Evolutionary conservation across 371 early-diverging fungal species (phyloP), one percentile per base, ranked within the genome.

Genomic region (Batrachochytrium dendrobatidis): DNA sequence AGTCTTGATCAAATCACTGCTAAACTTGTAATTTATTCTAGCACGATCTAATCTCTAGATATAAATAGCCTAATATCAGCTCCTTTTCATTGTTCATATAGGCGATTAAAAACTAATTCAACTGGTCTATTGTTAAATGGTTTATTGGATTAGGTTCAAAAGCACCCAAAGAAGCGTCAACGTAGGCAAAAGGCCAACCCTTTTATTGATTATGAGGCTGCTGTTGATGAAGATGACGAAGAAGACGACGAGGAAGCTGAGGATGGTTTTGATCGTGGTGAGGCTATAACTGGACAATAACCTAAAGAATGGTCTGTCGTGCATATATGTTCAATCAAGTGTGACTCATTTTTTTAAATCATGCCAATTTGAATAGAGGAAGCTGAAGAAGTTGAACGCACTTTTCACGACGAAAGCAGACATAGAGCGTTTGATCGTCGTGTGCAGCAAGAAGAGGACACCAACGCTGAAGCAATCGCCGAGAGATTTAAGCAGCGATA

Each of bases 401-500:
- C 80, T 20, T 63, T 66, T 67, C 70, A 31, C 60, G 77, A 65
- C 68, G 81, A 64, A 66, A 74, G 50, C 29, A 53, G 61, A 66
- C 72, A 85, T 67, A 64, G 83, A 60, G 81, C 89, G 66, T 67
- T 89, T 53, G 87, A 90, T 69, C 76, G 84, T 49, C 66, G 82
- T 69, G 72, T 84, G 56, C 70, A 77, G 44, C 76, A 81, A 58
- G 74, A 80, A 55, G 84, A 86, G 54, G 87, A 85, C 48, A 77
- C 87, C 70, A 88, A 91, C 69, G 89, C 91, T 29, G 93, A 94
- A 33, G 88, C 80, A 46, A 76, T 91, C 1, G 95, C 92, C 39
- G 87, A 83, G 7, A 81, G 80, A 39, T 76, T 90, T 65, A 84
- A 88, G 49, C 78, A 85, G 62, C 81, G 86, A 44, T 91, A 97